Evolutionary conservation across 2,329 filamentous ascomycete species (phyloP).

Genomic region (Alternaria sp.): DNA sequence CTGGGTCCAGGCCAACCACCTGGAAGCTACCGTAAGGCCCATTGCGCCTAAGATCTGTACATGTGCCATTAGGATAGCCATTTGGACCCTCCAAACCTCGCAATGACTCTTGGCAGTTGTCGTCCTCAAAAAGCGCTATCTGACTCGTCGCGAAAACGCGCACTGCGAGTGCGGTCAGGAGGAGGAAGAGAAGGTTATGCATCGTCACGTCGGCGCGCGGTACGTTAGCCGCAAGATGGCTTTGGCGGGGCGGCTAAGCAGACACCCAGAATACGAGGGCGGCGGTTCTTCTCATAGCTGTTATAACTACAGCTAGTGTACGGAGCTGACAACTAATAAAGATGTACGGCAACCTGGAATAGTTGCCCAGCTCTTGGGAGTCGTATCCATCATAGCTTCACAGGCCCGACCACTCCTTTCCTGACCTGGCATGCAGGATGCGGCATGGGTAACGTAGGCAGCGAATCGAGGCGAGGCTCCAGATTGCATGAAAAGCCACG

Average conservation of each 20-base stretch:
- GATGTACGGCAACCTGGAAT: neutral
- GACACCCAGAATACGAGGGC: neutral
- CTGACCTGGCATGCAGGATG: neutral
- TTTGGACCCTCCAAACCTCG: constrained; percentile 19
- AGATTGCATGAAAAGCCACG: constrained; percentile 6
- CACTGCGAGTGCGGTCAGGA: neutral
- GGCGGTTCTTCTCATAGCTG: neutral
- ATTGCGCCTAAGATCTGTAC: constrained; percentile 20
- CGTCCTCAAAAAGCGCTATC: constrained; percentile 18
- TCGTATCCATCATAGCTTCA: constrained; percentile 1
- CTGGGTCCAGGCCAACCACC: constrained; percentile 30
- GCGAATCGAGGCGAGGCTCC: constrained; percentile 1
- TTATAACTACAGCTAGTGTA: constrained; percentile 1
- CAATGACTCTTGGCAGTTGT: constrained; percentile 14
- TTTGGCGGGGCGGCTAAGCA: neutral
- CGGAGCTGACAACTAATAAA: neutral
- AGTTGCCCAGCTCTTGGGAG: neutral
- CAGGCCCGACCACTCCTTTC: neutral
- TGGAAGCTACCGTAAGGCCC: constrained; percentile 29
- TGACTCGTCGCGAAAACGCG: constrained; percentile 1
- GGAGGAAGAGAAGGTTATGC: neutral
- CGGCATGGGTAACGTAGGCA: neutral
- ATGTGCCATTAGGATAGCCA: constrained; percentile 24
- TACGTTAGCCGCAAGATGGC: neutral
- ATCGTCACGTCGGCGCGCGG: neutral